These are phyloP conservation scores for Candida sonorensis DNA, from an alignment of 805 yeast species.

Conservation along the genomic window DNA sequence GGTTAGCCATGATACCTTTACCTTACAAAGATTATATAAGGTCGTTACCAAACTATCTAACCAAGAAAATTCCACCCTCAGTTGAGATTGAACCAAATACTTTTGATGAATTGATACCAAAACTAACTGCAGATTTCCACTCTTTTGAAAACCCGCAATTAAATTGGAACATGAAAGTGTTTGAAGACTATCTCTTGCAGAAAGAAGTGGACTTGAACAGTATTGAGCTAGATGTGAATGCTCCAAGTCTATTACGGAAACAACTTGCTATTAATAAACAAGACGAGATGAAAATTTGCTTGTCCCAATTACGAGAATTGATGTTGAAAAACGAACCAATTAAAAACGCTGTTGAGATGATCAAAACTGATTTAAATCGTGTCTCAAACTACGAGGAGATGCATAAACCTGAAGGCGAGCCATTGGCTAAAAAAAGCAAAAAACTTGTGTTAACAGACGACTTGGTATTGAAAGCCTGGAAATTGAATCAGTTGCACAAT, in stretches of 20 bases:
- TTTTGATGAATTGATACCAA: slow-evolving; percentile 18
- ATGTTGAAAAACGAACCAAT: slow-evolving; percentile 6
- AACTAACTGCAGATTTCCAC: slow-evolving; percentile 27
- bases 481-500: slow-evolving; percentile 22
- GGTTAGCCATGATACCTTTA: slow-evolving; percentile 58
- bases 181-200: slow-evolving; percentile 64
- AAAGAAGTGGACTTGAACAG: slow-evolving; percentile 28
- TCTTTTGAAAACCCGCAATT: slow-evolving; percentile 50
- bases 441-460: slow-evolving; percentile 26
- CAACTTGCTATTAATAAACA: slow-evolving; percentile 12
- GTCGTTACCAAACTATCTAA: slow-evolving; percentile 40
- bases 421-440: slow-evolving; percentile 8
- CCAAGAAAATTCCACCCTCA: slow-evolving; percentile 17
- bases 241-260: slow-evolving; percentile 9
- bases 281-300: slow-evolving; percentile 16
- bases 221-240: slow-evolving; percentile 1
- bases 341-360: slow-evolving; percentile 6
- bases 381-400: slow-evolving; percentile 16
- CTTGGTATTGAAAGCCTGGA: slow-evolving; percentile 37
- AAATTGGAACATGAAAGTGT: slow-evolving; percentile 56
- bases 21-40: slow-evolving; percentile 79
- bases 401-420: slow-evolving; percentile 7
- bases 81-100: slow-evolving; percentile 10
- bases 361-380: slow-evolving; percentile 18
- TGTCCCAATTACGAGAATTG: slow-evolving; percentile 9